Evolutionary conservation across 352 stramenopile genomes (phyloP).

Genomic region (Pythium apleroticum): DNA sequence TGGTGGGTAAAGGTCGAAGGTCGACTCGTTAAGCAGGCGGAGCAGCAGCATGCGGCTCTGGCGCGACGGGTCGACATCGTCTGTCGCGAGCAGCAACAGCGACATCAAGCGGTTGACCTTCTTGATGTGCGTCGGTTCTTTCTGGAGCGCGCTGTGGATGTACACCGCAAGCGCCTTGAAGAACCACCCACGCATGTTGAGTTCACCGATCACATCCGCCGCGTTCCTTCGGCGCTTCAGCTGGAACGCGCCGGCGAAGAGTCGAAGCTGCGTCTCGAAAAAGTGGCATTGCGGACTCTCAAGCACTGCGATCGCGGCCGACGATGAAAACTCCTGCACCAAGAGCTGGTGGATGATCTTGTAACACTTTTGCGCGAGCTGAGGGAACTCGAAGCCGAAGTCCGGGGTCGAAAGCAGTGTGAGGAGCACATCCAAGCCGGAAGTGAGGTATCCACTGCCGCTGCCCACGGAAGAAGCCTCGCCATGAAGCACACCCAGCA

Average conservation of each 20-base stretch:
- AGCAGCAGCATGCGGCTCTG: conserved; percentile 72
- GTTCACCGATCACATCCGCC: conserved; percentile 26
- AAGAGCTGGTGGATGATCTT: conserved; percentile 65
- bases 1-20: conserved; percentile 59
- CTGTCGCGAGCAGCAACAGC: conserved; percentile 42
- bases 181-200: conserved; percentile 85
- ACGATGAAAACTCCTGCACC: conserved; percentile 68
- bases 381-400: conserved; percentile 63
- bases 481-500: conserved; percentile 64
- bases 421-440: conserved; percentile 64
- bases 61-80: conserved; percentile 32
- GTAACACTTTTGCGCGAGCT: conserved; percentile 65
- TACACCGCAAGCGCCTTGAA: conserved; percentile 81
- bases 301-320: conserved; percentile 46
- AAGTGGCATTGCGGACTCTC: conserved; percentile 65
- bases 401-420: conserved; percentile 72
- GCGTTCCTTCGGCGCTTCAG: conserved; percentile 20
- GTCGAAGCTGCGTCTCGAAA: conserved; percentile 64
- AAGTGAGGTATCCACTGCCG: conserved; percentile 40
- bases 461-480: conserved; percentile 19
- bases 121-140: conserved; percentile 72
- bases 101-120: conserved; percentile 64
- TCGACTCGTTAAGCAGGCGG: conserved; percentile 63
- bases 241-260: conserved; percentile 37
- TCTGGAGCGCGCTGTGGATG: conserved; percentile 67